Evolutionary conservation across 2,329 filamentous ascomycete species (phyloP).

Genomic region (Penicillium sp.): DNA sequence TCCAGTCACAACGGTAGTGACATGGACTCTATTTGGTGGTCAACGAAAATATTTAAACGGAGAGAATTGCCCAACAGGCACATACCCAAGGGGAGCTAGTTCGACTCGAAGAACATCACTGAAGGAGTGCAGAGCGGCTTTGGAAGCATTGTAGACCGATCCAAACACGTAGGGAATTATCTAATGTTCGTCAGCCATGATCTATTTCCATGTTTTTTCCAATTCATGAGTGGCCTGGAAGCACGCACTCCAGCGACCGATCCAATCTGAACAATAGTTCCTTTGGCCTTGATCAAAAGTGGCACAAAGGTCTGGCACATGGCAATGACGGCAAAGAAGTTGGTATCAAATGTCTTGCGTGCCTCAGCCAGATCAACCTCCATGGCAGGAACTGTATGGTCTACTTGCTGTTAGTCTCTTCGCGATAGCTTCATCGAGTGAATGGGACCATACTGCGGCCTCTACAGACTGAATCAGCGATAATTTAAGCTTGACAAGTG

Average conservation of each 20-base stretch:
- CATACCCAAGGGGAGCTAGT: slow-evolving; percentile 50
- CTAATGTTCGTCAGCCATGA: slow-evolving; percentile 16
- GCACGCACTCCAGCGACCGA: slow-evolving; percentile 42
- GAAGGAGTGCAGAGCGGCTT: slow-evolving; percentile 60
- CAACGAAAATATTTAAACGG: not conserved
- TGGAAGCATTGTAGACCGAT: slow-evolving; percentile 58
- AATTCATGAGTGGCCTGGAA: not conserved
- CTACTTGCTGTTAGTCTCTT: slow-evolving; percentile 24
- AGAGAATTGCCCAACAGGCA: not conserved
- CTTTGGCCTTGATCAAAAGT: slow-evolving; percentile 49
- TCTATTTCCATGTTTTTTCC: not conserved
- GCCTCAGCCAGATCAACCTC: slow-evolving; percentile 54
- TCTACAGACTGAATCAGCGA: slow-evolving; percentile 12
- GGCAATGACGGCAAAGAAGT: slow-evolving; percentile 58
- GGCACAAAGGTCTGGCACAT: slow-evolving; percentile 59
- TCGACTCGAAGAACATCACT: slow-evolving; percentile 60
- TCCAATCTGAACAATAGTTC: slow-evolving; percentile 48
- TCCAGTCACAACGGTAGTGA: slow-evolving; percentile 58
- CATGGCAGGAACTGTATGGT: slow-evolving; percentile 59
- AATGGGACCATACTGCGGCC: slow-evolving; percentile 31
- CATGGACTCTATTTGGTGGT: slow-evolving; percentile 43
- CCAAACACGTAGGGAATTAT: slow-evolving; percentile 47
- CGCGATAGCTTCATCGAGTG: not conserved
- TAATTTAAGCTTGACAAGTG: not conserved
- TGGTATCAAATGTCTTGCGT: slow-evolving; percentile 51